Conservation (phyloP, 1,139 yeast species). For the Yarrowia galli region DNA sequence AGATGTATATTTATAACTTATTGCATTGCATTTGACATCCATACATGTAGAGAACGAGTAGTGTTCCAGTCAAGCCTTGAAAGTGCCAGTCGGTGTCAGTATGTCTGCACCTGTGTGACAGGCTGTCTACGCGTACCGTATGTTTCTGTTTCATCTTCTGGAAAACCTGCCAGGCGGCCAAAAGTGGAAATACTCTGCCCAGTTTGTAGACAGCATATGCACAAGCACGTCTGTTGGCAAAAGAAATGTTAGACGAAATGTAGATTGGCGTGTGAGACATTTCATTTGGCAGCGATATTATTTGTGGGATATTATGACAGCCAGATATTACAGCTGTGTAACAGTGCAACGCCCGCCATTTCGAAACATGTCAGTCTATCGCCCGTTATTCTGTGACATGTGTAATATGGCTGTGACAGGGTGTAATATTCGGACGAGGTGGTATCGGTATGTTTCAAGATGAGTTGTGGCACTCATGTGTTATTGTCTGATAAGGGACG, state of each 20-base stretch:
- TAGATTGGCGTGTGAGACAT: not conserved
- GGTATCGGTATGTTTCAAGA: too few relatives aligned
- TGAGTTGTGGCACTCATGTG: too few relatives aligned
- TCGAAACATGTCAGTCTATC: not conserved
- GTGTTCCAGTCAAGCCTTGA: too few relatives aligned
- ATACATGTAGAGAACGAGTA: too few relatives aligned
- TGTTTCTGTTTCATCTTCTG: not conserved
- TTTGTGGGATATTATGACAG: not conserved
- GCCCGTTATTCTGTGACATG: not conserved
- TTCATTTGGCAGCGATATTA: constrained; percentile 1
- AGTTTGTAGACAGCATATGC: too few relatives aligned
- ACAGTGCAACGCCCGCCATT: too few relatives aligned
- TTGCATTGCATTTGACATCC: not conserved
- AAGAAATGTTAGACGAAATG: not conserved
- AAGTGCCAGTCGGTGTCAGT: too few relatives aligned
- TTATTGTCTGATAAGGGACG: too few relatives aligned
- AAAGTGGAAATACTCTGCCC: too few relatives aligned
- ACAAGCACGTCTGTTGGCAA: not conserved
- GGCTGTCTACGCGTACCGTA: too few relatives aligned
- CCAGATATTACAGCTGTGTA: too few relatives aligned
- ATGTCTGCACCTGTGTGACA: too few relatives aligned
- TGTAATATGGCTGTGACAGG: not conserved
- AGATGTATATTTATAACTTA: not conserved
- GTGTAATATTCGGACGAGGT: not conserved
- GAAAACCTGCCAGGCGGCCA: not conserved